Base-by-base conservation (phyloP, 2,329 filamentous ascomycete genomes). In the Aspergillus neoniger region DNA sequence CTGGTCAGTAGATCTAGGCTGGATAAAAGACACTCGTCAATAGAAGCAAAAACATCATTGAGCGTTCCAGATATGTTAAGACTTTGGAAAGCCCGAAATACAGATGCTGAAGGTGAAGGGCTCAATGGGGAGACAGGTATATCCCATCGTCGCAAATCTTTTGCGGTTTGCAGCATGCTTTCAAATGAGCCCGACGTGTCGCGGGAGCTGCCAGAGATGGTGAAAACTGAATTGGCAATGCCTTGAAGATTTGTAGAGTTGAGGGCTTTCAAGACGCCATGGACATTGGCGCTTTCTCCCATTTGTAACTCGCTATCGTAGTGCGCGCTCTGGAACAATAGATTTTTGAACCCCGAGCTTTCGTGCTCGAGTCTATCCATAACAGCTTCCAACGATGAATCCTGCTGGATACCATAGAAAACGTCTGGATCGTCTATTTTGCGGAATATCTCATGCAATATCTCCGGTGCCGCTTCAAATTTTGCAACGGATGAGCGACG, bases 391-490 rank as follows among this genome's bases (percentile, higher is more conserved):
- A 99, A 78, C 59, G 88, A 92, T 6, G 92, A 85, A 43, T 86
- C 86, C 74, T 96, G 90, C 44, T 91, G 86, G 7, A 97, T 83
- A 4, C 95, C 96, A 72, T 99, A 99, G 74, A 96, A 99, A 0
- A 92, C 89, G 74, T 99, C 95, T 1, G 93, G 94, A 70, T 99
- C 96, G 71, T 97, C 93, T 50, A 99, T 90, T 62, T 91, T 94
- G 71, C 91, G 90, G 73, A 95, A 99, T 2, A 99, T 93, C 0
- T 85, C 81, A 48, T 96, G 82, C 12, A 98, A 80, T 1, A 96
- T 82, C 30, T 91, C 86, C 3, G 85, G 83, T 6, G 91, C 85
- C 25, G 87, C 79, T 50, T 81, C 72, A 65, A 65, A 75, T 73
- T 83, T 81, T 51, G 81, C 71, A 2, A 80, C 77, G 2, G 89